Evolutionary conservation across 2,329 filamentous ascomycete genomes (phyloP), one percentile per base, ranked within the genome.

Genomic region (Aspergillus calidoustus): DNA sequence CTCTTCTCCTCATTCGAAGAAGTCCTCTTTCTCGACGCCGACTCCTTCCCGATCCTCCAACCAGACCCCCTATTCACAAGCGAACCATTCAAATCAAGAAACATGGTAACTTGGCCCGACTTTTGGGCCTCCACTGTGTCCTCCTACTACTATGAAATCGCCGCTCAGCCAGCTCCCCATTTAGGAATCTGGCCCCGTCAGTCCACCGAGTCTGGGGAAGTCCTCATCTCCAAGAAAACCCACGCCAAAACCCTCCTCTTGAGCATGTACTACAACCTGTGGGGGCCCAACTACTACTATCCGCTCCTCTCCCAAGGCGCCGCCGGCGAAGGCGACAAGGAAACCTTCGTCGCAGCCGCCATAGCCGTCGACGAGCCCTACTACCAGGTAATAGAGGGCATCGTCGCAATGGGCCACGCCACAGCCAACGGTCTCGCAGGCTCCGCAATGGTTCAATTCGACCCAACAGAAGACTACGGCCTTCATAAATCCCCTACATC

Each of bases 1-100:
- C 71, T 84, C 6, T 81, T 83, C 66, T 82, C 80, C 7, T 80
- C 80, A 0, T 84, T 84, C 57, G 77, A 82, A 62, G 74, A 82
- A 28, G 74, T 83, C 9, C 72, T 84, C 5, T 83, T 82, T 66
- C 70, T 84, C 17, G 82, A 84, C 59, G 80, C 79, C 2, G 82
- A 83, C 54, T 76, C 76, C 46, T 80, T 83, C 43, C 78, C 81
- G 1, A 59, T 83, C 3, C 67, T 74, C 6, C 71, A 77, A 23
- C 81, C 82, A 0, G 77, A 79, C 13, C 49, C 65, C 3, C 68
- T 83, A 1, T 82, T 84, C 66, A 64, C 62, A 1, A 68, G 69
- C 3, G 73, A 80, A 19, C 78, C 80, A 0, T 84, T 82, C 69
- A 69, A 65, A 6, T 71, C 74, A 2, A 76, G 64, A 1, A 76